A percentile compares a stretch with the other conserved stretches of the same genome.
These are phyloP conservation scores for Typha latifolia DNA, from an alignment of 176 grass and related monocot species.

Conservation along the genomic window DNA sequence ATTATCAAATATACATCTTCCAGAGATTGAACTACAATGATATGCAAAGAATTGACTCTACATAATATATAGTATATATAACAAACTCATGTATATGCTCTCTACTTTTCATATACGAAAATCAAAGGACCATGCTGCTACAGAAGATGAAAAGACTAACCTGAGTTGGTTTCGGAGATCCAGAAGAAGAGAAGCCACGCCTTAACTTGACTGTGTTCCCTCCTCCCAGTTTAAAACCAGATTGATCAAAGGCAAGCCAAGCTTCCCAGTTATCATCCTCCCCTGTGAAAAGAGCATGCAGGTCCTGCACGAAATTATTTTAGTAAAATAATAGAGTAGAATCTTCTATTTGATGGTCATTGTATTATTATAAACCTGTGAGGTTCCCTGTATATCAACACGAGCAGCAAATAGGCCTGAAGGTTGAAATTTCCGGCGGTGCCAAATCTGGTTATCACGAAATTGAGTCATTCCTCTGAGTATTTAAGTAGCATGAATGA, in stretches of 20 bases:
- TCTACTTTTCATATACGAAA: not conserved
- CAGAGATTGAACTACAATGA: not conserved
- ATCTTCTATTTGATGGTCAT: constrained; percentile 11
- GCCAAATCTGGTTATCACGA: constrained; percentile 68
- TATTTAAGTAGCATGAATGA: not conserved
- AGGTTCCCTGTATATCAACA: constrained; percentile 71
- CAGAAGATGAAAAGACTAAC: constrained; percentile 31
- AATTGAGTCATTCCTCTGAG: not conserved
- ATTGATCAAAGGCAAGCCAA: constrained; percentile 62
- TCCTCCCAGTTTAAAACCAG: constrained; percentile 49
- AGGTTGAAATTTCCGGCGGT: constrained; percentile 83
- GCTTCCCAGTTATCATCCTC: constrained; percentile 96
- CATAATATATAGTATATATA: no score
- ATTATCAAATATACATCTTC: not conserved
- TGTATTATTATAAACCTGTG: constrained; percentile 38
- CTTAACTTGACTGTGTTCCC: constrained; percentile 78
- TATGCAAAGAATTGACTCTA: not conserved
- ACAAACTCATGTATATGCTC: not conserved
- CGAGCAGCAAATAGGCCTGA: constrained; percentile 91
- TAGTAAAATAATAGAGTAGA: constrained; percentile 11
- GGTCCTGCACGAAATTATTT: constrained; percentile 43
- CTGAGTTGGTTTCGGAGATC: constrained; percentile 75
- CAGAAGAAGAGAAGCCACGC: constrained; percentile 69
- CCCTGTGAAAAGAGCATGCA: constrained; percentile 92
- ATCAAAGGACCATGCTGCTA: not conserved